phyloP scores from a whole-genome alignment of 495 filamentous ascomycete species.

The Hyaloscypha finlandica region DNA sequence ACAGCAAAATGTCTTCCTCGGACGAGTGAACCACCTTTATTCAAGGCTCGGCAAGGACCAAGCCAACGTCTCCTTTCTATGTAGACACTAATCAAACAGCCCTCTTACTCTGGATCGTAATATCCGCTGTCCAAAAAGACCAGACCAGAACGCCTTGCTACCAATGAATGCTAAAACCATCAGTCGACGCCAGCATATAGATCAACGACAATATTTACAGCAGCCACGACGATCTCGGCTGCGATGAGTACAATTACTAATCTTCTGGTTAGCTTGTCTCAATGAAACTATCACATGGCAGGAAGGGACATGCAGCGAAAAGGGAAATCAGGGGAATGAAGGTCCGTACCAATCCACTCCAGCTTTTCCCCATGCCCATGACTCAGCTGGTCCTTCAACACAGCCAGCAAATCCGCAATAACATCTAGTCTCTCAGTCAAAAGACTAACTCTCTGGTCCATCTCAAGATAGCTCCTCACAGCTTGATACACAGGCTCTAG shows the following conservation, averaged over 20 bases:
- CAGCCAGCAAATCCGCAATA: slow-evolving; percentile 90
- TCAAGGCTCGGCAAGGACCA: not conserved
- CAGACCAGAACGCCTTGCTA: slow-evolving; percentile 4
- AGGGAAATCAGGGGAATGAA: not conserved
- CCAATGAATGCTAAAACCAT: not conserved
- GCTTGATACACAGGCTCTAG: slow-evolving; percentile 94
- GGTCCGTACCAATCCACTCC: slow-evolving; percentile 82
- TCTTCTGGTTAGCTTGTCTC: slow-evolving; percentile 6
- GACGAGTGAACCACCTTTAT: not conserved
- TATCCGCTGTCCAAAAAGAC: not conserved
- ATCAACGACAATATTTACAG: slow-evolving; percentile 94
- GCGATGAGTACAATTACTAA: slow-evolving; percentile 87
- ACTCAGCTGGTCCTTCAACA: slow-evolving; percentile 93
- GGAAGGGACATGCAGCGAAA: not conserved
- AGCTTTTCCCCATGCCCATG: slow-evolving; percentile 95
- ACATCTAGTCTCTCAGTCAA: slow-evolving; percentile 89
- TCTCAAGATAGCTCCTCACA: slow-evolving; percentile 92
- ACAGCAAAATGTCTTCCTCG: not conserved
- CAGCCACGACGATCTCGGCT: slow-evolving; percentile 92
- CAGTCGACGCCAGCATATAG: slow-evolving; percentile 82
- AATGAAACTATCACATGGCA: not conserved
- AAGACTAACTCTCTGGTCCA: slow-evolving; percentile 92
- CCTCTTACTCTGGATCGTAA: not conserved
- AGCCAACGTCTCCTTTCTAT: not conserved
- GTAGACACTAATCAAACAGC: not conserved